Conservation (phyloP, 495 filamentous ascomycete genomes). For the Sphaerosporella brunnea region DNA sequence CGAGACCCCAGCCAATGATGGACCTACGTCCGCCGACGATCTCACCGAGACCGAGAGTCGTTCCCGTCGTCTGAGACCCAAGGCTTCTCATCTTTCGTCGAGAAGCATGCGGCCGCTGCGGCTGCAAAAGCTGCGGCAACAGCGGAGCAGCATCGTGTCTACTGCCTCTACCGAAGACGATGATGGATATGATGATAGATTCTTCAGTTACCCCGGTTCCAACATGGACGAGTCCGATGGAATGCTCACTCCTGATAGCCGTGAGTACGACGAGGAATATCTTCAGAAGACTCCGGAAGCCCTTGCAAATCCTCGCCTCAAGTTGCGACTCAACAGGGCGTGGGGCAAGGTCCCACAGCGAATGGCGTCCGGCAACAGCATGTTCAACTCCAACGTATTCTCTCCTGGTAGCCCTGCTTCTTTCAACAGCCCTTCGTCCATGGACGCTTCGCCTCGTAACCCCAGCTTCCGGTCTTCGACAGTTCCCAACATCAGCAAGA, state of each 20-base stretch:
- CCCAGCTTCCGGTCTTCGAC: neutral
- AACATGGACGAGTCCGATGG: neutral
- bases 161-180: slow-evolving; percentile 74
- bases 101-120: slow-evolving; percentile 27
- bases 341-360: slow-evolving; percentile 13
- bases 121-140: slow-evolving; percentile 30
- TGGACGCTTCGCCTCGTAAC: slow-evolving; percentile 24
- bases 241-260: slow-evolving; percentile 4
- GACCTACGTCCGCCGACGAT: slow-evolving; percentile 42
- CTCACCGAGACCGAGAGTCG: slow-evolving; percentile 72
- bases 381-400: slow-evolving; percentile 11
- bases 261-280: slow-evolving; percentile 12
- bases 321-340: slow-evolving; percentile 17
- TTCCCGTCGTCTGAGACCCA: slow-evolving; percentile 30
- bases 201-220: neutral
- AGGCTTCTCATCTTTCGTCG: slow-evolving; percentile 18
- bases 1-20: slow-evolving; percentile 64
- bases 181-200: slow-evolving; percentile 33
- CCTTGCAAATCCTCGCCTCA: slow-evolving; percentile 16
- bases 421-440: slow-evolving; percentile 34
- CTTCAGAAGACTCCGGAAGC: slow-evolving; percentile 12
- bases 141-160: slow-evolving; percentile 57
- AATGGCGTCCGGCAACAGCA: slow-evolving; percentile 13
- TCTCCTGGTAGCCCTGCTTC: slow-evolving; percentile 37
- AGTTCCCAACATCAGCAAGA: slow-evolving; percentile 38